Percentiles rank a stretch among this genome's conserved stretches.
Conservation (phyloP, 371 early-diverging fungal species). For the Mortierella sp. region DNA sequence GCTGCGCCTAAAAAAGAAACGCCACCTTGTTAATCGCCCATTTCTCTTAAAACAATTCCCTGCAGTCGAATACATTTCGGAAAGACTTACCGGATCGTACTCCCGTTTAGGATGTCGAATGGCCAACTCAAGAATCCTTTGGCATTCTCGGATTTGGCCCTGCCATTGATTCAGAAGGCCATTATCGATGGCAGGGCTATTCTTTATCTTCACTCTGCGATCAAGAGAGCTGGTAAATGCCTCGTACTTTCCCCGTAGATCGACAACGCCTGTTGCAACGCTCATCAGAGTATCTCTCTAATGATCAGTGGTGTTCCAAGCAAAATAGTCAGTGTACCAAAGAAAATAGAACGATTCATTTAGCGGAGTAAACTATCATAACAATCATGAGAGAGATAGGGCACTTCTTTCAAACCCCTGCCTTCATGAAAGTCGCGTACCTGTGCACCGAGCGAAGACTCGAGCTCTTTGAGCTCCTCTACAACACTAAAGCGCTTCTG, state of each 20-base stretch:
- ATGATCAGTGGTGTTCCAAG: no score
- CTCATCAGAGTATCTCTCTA: constrained; percentile 35
- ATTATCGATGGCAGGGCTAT: constrained; percentile 17
- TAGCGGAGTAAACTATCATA: no score
- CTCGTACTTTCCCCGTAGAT: constrained; percentile 18
- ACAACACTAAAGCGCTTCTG: constrained; percentile 32
- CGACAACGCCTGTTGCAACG: constrained; percentile 12
- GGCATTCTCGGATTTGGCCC: constrained; percentile 25
- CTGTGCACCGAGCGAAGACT: constrained; percentile 28
- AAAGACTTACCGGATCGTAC: constrained; percentile 21
- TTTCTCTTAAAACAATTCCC: no score
- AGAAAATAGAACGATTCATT: no score
- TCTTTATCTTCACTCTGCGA: constrained; percentile 12
- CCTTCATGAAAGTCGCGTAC: constrained; percentile 2
- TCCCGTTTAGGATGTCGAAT: neutral
- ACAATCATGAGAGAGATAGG: no score
- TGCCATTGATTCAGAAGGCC: constrained; percentile 25
- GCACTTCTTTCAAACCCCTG: no score
- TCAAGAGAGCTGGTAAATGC: constrained; percentile 13
- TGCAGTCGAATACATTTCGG: no score
- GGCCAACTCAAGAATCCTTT: constrained; percentile 6
- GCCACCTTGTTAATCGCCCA: no score
- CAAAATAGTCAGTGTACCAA: no score
- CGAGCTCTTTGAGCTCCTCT: constrained; percentile 26
- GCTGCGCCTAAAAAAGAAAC: constrained; percentile 18